A percentile compares a stretch with the other conserved stretches of the same genome.
These are phyloP conservation scores for Rhododendron molle DNA, from an alignment of 148 eudicot species.

Conservation along the genomic window DNA sequence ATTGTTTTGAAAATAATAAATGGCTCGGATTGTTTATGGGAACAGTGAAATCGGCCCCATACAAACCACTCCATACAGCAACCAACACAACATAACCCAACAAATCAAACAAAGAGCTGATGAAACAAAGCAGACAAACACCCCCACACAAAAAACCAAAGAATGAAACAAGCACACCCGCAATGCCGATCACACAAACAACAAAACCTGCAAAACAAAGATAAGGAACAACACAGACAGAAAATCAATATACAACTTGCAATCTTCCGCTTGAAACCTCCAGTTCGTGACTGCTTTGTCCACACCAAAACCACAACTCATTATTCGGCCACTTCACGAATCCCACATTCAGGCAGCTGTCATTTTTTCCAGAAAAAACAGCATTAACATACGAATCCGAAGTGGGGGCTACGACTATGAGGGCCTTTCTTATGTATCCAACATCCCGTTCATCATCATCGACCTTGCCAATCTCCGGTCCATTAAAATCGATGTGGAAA, in stretches of 20 bases:
- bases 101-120: too few relatives aligned
- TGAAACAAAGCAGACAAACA: too few relatives aligned
- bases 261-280: conserved; percentile 32
- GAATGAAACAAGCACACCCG: not conserved
- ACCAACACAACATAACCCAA: too few relatives aligned
- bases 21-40: too few relatives aligned
- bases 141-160: too few relatives aligned
- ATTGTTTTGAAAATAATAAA: too few relatives aligned
- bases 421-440: conserved; percentile 25
- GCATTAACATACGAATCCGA: conserved; percentile 18
- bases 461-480: conserved; percentile 23
- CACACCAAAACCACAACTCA: conserved; percentile 27
- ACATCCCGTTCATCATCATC: conserved; percentile 22
- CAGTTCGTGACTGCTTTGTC: conserved; percentile 16
- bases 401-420: conserved; percentile 31
- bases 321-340: conserved; percentile 30
- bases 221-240: too few relatives aligned
- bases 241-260: not conserved
- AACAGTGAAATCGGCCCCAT: too few relatives aligned
- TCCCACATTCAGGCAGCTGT: conserved; percentile 32
- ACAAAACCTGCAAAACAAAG: not conserved
- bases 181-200: not conserved
- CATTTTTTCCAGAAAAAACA: conserved; percentile 11
- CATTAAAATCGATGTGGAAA: too few relatives aligned
- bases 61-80: too few relatives aligned